A percentile compares a stretch with the other conserved stretches of the same genome.
phyloP scores from a whole-genome alignment of 202 grass and related monocot species.

The Thinopyrum obtusiflorum region DNA sequence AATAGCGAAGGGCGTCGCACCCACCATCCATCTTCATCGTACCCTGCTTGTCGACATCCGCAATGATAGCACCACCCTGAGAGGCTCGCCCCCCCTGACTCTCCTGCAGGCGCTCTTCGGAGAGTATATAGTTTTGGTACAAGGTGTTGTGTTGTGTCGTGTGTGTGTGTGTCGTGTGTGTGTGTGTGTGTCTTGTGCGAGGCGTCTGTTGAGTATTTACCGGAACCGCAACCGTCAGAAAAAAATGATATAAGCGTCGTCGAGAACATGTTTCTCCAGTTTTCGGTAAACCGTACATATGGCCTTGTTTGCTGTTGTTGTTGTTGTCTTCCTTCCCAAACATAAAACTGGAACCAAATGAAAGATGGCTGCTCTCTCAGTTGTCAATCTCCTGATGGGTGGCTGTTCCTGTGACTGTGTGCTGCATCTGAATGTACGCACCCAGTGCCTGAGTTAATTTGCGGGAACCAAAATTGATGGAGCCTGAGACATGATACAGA shows the following conservation, averaged over 20 bases:
- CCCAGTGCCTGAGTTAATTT: not conserved
- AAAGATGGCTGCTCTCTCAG: not conserved
- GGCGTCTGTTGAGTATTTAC: constrained; percentile 42
- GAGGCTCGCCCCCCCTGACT: constrained; percentile 29
- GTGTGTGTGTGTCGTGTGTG: constrained; percentile 13
- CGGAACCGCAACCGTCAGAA: constrained; percentile 34
- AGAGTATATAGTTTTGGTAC: constrained; percentile 58
- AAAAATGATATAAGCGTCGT: constrained; percentile 39
- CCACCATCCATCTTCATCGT: constrained; percentile 3
- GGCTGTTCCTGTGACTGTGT: not conserved
- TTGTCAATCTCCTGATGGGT: too few species aligned
- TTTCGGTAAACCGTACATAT: constrained; percentile 27
- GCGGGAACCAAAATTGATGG: not conserved
- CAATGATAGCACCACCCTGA: constrained; percentile 27
- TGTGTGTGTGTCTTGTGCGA: constrained; percentile 21
- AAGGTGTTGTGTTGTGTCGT: constrained; percentile 18
- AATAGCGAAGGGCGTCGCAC: constrained; percentile 33
- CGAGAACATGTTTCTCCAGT: constrained; percentile 34
- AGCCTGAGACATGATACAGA: not conserved
- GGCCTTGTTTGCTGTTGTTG: too few species aligned
- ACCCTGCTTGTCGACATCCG: constrained; percentile 26
- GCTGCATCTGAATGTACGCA: not conserved
- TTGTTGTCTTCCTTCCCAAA: constrained; percentile 39
- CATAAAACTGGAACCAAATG: not conserved
- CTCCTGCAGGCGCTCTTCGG: constrained; percentile 39